Evolutionary conservation across 306 rosid genomes (phyloP).

Genomic region (Cercis canadensis): DNA sequence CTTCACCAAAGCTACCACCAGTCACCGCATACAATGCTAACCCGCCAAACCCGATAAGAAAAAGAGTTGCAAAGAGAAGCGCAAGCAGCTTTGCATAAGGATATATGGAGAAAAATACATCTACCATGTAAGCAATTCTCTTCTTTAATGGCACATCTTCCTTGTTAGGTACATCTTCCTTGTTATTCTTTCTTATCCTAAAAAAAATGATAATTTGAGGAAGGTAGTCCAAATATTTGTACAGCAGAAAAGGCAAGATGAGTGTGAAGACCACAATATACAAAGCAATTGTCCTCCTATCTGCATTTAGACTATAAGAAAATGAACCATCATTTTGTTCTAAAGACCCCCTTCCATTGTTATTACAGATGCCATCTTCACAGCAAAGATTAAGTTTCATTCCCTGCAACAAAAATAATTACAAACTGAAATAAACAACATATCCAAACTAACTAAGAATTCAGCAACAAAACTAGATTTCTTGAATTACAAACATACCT

Average conservation of each 20-base stretch:
- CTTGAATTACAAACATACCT: slow-evolving; percentile 52
- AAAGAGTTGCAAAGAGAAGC: slow-evolving; percentile 89
- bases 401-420: slow-evolving; percentile 56
- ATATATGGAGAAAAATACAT: slow-evolving; percentile 91
- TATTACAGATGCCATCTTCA: slow-evolving; percentile 35
- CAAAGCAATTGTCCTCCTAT: slow-evolving; percentile 71
- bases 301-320: slow-evolving; percentile 44
- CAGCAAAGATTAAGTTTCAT: slow-evolving; percentile 51
- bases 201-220: slow-evolving; percentile 63
- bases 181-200: slow-evolving; percentile 59
- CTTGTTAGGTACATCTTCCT: slow-evolving; percentile 86
- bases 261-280: slow-evolving; percentile 68
- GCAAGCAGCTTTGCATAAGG: slow-evolving; percentile 97
- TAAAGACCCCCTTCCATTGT: slow-evolving; percentile 31
- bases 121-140: slow-evolving; percentile 89
- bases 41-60: slow-evolving; percentile 94
- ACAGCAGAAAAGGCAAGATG: slow-evolving; percentile 68
- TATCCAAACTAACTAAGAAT: slow-evolving; percentile 15
- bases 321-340: slow-evolving; percentile 32
- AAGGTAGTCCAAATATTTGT: slow-evolving; percentile 77
- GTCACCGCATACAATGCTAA: slow-evolving; percentile 92
- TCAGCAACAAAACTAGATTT: not conserved
- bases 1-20: slow-evolving; percentile 85
- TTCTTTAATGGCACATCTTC: slow-evolving; percentile 89
- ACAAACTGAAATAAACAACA: not conserved